These are phyloP conservation scores for Bipolaris bicolor DNA, from an alignment of 2,329 filamentous ascomycete genomes.

Conservation along the genomic window DNA sequence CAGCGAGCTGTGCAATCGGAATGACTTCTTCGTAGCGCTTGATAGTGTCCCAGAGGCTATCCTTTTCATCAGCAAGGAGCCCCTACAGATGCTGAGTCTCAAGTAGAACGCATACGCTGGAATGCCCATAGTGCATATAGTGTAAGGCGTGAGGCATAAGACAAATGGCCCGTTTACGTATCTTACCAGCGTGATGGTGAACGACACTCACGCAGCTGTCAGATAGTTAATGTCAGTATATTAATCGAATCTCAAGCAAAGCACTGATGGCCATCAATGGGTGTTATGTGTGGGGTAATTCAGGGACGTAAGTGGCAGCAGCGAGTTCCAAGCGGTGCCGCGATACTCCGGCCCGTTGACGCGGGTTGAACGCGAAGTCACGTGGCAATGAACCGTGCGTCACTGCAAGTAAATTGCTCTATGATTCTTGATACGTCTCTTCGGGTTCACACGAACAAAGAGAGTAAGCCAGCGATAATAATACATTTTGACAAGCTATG, in stretches of 20 bases:
- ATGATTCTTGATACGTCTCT: no score
- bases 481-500: slow-evolving; percentile 13
- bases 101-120: slow-evolving; percentile 19
- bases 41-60: slow-evolving; percentile 49
- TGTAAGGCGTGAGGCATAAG: background rate
- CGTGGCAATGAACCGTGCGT: background rate
- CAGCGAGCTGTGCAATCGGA: slow-evolving; percentile 47
- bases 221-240: no score
- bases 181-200: slow-evolving; percentile 4
- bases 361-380: background rate
- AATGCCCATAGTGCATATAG: slow-evolving; percentile 28
- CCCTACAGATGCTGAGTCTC: background rate
- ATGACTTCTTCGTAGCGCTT: slow-evolving; percentile 43
- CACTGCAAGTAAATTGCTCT: background rate
- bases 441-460: no score
- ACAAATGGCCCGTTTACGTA: slow-evolving; percentile 9
- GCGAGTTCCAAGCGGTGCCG: background rate
- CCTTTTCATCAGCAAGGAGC: background rate
- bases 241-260: background rate
- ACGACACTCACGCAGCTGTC: background rate
- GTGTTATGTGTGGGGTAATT: background rate
- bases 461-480: background rate
- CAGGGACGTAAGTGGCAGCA: background rate
- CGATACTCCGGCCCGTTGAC: background rate
- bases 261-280: background rate